These are phyloP conservation scores for Saccharum hybrid DNA, from an alignment of 202 grass and related monocot species.

Conservation along the genomic window DNA sequence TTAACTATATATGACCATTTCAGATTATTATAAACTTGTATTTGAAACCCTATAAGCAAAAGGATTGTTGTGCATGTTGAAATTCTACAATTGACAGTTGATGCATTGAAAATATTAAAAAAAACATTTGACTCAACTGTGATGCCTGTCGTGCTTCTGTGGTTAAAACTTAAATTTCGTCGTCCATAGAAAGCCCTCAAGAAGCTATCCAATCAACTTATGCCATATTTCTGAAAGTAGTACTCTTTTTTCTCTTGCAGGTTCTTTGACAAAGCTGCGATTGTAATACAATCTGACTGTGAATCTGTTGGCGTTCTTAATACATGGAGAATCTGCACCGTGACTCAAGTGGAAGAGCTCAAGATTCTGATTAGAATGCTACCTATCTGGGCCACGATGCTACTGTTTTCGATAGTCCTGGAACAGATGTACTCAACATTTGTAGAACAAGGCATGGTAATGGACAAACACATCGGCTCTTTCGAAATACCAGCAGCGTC, in stretches of 20 bases:
- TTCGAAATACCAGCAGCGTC: constrained; percentile 73
- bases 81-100: background rate
- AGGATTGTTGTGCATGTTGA: background rate
- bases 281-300: constrained; percentile 50
- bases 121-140: background rate
- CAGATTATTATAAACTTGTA: background rate
- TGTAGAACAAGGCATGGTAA: constrained; percentile 73
- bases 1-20: background rate
- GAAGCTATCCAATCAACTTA: background rate
- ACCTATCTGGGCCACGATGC: constrained; percentile 65
- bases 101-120: background rate
- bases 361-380: constrained; percentile 76
- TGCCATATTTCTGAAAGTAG: background rate
- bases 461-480: constrained; percentile 59
- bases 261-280: constrained; percentile 87
- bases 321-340: constrained; percentile 67
- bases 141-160: background rate
- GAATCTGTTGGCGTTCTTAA: constrained; percentile 54
- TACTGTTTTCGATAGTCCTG: constrained; percentile 59
- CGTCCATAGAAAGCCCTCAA: background rate
- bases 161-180: background rate
- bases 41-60: background rate
- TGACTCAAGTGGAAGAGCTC: constrained; percentile 90
- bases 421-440: constrained; percentile 73
- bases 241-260: constrained; percentile 32